A percentile compares a stretch with the other conserved stretches of the same genome.
These are phyloP conservation scores for Tuber borchii DNA, from an alignment of 495 filamentous ascomycete species.

Conservation along the genomic window DNA sequence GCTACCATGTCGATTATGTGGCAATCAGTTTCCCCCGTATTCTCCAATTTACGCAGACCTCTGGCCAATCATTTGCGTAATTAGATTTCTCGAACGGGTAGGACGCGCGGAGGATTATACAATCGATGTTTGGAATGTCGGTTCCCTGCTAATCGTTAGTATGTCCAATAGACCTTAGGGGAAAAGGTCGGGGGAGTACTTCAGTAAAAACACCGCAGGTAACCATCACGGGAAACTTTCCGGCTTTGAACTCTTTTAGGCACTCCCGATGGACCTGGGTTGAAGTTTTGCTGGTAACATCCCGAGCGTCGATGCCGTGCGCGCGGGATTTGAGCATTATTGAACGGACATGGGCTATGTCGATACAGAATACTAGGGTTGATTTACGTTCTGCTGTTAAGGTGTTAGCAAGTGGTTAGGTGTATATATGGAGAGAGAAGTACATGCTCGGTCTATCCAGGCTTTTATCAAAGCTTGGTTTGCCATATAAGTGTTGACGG, in stretches of 20 bases:
- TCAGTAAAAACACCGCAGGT: constrained; percentile 97
- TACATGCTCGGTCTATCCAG: constrained; percentile 68
- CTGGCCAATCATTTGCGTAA: constrained; percentile 98
- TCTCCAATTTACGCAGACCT: constrained; percentile 63
- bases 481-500: constrained; percentile 67
- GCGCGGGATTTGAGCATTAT: constrained; percentile 69
- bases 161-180: not conserved
- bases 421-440: not conserved
- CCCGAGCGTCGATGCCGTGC: constrained; percentile 73
- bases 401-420: not conserved
- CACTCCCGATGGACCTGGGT: constrained; percentile 57
- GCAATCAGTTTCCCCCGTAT: constrained; percentile 75
- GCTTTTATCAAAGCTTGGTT: constrained; percentile 78
- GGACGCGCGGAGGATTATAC: constrained; percentile 81
- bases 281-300: constrained; percentile 71
- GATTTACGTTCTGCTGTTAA: constrained; percentile 57
- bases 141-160: constrained; percentile 49
- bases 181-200: constrained; percentile 40
- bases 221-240: constrained; percentile 78
- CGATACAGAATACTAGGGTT: constrained; percentile 87
- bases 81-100: constrained; percentile 79
- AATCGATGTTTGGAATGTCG: constrained; percentile 96
- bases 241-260: constrained; percentile 64
- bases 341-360: constrained; percentile 67
- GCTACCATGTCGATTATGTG: constrained; percentile 97